Conservation (phyloP, 2,329 filamentous ascomycete species). For the Coniochaeta sp. region DNA sequence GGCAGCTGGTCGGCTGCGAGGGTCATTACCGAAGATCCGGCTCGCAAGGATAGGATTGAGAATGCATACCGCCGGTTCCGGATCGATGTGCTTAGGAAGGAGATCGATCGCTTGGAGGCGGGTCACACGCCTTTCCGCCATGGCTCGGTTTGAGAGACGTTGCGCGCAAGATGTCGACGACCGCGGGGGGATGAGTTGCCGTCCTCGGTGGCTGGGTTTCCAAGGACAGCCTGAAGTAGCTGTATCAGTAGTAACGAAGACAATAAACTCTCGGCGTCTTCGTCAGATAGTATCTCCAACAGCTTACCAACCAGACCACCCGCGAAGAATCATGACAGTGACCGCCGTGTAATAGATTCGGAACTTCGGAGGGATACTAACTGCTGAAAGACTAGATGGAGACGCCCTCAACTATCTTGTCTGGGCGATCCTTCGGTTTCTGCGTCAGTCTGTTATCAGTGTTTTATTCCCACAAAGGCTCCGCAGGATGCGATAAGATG, state of each 20-base stretch:
- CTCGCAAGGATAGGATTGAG: slow-evolving; percentile 49
- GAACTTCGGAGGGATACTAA: background rate
- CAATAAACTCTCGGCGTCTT: background rate
- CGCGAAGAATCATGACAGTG: background rate
- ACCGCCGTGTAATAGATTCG: background rate
- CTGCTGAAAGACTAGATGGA: background rate
- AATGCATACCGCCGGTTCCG: slow-evolving; percentile 54
- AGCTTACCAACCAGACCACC: background rate
- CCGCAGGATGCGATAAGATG: background rate
- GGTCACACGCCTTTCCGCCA: background rate
- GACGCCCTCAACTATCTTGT: background rate
- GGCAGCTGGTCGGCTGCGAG: slow-evolving; percentile 47
- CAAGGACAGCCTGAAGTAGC: too few relatives aligned
- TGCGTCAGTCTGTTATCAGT: background rate
- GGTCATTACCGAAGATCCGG: slow-evolving; percentile 44
- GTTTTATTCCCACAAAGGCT: background rate
- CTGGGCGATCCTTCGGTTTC: background rate
- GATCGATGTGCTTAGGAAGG: slow-evolving; percentile 52
- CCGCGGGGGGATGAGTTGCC: background rate
- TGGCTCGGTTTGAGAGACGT: background rate
- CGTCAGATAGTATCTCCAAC: background rate
- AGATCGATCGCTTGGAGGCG: slow-evolving; percentile 47
- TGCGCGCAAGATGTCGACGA: too few relatives aligned
- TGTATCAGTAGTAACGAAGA: too few relatives aligned
- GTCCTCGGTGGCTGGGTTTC: background rate